Conservation (phyloP, 495 filamentous ascomycete species). For the Evansstolkia leycettana region DNA sequence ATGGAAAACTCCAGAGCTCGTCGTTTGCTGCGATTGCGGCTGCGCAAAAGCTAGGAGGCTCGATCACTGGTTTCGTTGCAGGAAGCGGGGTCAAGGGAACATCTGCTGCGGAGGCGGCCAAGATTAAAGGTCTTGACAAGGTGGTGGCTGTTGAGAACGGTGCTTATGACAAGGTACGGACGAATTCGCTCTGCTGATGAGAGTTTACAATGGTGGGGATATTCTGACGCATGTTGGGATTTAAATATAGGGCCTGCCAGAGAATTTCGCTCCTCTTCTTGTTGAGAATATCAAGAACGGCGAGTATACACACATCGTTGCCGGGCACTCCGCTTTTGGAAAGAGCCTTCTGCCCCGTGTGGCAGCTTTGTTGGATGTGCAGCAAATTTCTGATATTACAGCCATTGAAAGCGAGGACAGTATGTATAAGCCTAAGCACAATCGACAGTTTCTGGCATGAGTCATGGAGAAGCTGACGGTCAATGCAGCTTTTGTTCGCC, state of each 20-base stretch:
- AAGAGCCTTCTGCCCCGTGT: constrained; percentile 93
- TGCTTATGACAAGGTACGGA: constrained; percentile 75
- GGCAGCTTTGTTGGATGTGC: constrained; percentile 83
- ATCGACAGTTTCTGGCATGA: background rate
- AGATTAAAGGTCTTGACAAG: constrained; percentile 83
- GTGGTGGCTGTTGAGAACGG: constrained; percentile 77
- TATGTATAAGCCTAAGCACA: constrained; percentile 16
- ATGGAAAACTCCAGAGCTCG: constrained; percentile 71
- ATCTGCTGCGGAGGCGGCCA: constrained; percentile 78
- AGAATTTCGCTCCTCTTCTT: constrained; percentile 88
- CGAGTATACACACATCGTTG: constrained; percentile 80
- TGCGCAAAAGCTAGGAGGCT: constrained; percentile 73
- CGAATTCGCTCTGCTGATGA: background rate
- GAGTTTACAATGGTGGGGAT: background rate
- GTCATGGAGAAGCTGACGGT: constrained; percentile 7
- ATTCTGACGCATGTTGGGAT: background rate
- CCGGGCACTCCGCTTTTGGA: constrained; percentile 88
- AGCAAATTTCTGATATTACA: constrained; percentile 88
- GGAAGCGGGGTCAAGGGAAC: constrained; percentile 60
- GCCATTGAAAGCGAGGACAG: constrained; percentile 79
- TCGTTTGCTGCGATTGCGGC: constrained; percentile 82
- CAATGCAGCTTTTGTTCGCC: constrained; percentile 67
- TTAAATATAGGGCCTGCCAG: constrained; percentile 60
- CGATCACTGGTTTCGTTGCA: constrained; percentile 77
- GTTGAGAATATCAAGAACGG: constrained; percentile 94